Conservation (phyloP, 2,329 filamentous ascomycete genomes). For the Fusarium sp. region DNA sequence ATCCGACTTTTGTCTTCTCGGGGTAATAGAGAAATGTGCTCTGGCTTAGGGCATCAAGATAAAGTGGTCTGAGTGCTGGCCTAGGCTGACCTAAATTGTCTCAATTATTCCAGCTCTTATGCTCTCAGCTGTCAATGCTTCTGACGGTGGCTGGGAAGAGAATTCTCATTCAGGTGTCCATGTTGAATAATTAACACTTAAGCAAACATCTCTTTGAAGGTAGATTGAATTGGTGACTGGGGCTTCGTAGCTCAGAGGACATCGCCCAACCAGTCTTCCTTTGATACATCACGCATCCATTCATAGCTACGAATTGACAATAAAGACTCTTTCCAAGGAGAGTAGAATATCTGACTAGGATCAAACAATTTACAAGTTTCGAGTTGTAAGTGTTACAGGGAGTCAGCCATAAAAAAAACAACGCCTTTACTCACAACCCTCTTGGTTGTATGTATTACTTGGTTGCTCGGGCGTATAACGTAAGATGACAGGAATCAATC, state of each 20-base stretch:
- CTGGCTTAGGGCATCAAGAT: neutral
- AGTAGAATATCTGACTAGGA: too few species aligned
- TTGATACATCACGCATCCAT: too few species aligned
- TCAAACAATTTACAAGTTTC: neutral
- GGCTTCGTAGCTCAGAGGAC: too few species aligned
- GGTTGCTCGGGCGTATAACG: neutral
- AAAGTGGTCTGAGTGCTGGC: rapidly evolving
- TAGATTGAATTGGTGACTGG: too few species aligned
- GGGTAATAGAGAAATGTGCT: neutral
- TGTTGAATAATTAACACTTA: too few species aligned
- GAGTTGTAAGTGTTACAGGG: rapidly evolving
- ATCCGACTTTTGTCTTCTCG: neutral
- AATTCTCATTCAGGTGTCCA: neutral
- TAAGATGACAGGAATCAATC: neutral
- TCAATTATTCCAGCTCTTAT: too few species aligned
- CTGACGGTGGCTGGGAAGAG: neutral
- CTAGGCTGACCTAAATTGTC: neutral
- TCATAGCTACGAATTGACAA: too few species aligned
- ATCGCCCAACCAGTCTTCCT: too few species aligned
- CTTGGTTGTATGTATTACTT: neutral
- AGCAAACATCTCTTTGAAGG: too few species aligned
- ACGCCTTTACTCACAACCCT: rapidly evolving
- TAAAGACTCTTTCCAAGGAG: too few species aligned
- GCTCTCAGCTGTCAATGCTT: neutral
- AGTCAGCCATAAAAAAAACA: neutral